These are phyloP conservation scores for Hanseniaspora thailandica DNA, from an alignment of 805 yeast species.

Conservation along the genomic window DNA sequence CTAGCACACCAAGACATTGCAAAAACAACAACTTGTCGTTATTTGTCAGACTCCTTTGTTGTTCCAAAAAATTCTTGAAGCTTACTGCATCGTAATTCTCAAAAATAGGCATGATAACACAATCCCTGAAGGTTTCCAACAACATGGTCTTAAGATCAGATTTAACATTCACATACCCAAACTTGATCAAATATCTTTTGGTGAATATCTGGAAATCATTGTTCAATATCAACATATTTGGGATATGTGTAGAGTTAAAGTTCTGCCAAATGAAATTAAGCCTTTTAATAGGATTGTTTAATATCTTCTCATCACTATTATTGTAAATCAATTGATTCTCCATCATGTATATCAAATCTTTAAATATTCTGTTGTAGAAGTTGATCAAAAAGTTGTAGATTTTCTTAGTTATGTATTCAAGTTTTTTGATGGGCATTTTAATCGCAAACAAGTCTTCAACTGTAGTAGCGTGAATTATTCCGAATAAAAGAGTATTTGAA, in stretches of 20 bases:
- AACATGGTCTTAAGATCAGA: conserved; percentile 32
- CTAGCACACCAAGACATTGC: conserved; percentile 51
- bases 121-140: conserved; percentile 40
- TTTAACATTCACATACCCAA: conserved; percentile 20
- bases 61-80: conserved; percentile 27
- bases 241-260: conserved; percentile 44
- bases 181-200: conserved; percentile 19
- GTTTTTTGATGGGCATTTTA: neutral
- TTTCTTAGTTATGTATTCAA: conserved; percentile 5
- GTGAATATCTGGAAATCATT: conserved; percentile 38
- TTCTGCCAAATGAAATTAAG: conserved; percentile 43
- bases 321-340: conserved; percentile 30
- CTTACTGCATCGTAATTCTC: conserved; percentile 31
- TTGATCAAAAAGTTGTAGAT: neutral
- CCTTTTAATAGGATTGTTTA: conserved; percentile 29
- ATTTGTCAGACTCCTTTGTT: conserved; percentile 31
- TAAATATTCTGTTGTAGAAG: conserved; percentile 6
- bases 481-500: neutral
- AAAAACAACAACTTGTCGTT: conserved; percentile 35
- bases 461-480: neutral
- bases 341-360: conserved; percentile 23
- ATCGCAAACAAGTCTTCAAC: neutral
- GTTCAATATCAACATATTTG: conserved; percentile 49
- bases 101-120: conserved; percentile 42
- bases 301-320: conserved; percentile 26